A percentile compares a stretch with the other conserved stretches of the same genome.
Evolutionary conservation across 441 rosid genomes (phyloP).

Genomic region (Iberis amara): DNA sequence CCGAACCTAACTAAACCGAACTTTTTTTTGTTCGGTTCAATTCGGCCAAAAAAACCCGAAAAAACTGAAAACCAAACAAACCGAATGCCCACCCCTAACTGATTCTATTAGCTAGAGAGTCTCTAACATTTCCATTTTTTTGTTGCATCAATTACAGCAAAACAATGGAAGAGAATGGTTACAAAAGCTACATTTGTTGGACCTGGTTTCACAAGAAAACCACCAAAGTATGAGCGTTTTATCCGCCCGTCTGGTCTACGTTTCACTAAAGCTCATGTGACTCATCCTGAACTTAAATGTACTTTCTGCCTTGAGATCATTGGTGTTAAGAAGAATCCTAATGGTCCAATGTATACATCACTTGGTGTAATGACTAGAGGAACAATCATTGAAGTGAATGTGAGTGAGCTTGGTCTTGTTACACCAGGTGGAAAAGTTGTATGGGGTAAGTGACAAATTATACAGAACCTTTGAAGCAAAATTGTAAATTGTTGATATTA

Average conservation of each 20-base stretch:
- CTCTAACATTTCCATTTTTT: neutral
- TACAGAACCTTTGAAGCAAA: neutral
- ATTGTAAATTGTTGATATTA: neutral
- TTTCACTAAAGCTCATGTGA: conserved; percentile 83
- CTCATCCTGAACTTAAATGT: conserved; percentile 87
- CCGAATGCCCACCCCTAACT: no score
- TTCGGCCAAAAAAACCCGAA: no score
- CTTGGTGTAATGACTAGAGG: conserved; percentile 92
- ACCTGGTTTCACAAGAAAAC: conserved; percentile 89
- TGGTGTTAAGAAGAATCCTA: conserved; percentile 87
- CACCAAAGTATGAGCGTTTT: conserved; percentile 95
- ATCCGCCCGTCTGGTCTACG: conserved; percentile 90
- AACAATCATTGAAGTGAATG: conserved; percentile 94
- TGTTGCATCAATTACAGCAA: conserved; percentile 42
- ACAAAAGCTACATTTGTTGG: conserved; percentile 83
- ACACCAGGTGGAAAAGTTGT: conserved; percentile 94
- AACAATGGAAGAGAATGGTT: conserved; percentile 93
- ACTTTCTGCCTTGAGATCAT: conserved; percentile 86
- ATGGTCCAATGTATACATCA: conserved; percentile 90
- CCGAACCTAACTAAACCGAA: no score
- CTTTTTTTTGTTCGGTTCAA: no score
- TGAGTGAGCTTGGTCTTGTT: conserved; percentile 86
- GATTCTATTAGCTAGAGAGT: neutral
- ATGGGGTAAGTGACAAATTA: conserved; percentile 59
- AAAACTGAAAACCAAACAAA: no score